A percentile compares a stretch with the other conserved stretches of the same genome.
Evolutionary conservation across 495 filamentous ascomycete genomes (phyloP).

Genomic region (Parathielavia appendiculata): DNA sequence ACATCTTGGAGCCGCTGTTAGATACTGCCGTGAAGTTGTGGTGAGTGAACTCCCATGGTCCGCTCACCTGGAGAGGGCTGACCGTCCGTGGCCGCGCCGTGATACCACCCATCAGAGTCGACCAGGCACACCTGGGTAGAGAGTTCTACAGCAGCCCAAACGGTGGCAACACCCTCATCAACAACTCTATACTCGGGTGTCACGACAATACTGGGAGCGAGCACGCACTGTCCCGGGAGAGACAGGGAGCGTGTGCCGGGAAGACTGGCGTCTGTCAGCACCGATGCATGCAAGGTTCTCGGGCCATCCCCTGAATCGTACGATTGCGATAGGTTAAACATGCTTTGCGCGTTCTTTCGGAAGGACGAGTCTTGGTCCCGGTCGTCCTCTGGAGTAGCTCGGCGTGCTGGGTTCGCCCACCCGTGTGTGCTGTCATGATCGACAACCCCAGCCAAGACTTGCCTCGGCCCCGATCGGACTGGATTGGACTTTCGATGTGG

Average conservation of each 20-base stretch:
- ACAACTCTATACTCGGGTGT: constrained; percentile 51
- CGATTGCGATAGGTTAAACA: constrained; percentile 15
- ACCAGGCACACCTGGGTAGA: constrained; percentile 34
- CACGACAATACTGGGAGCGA: constrained; percentile 40
- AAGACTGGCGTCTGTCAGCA: background rate
- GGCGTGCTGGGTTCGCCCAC: background rate
- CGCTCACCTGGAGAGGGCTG: constrained; percentile 15
- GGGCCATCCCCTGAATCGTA: constrained; percentile 9
- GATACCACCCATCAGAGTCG: background rate
- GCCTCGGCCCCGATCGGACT: background rate
- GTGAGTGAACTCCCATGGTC: background rate
- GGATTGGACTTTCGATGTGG: background rate
- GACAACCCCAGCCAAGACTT: background rate
- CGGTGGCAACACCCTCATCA: constrained; percentile 25
- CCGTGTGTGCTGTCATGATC: background rate
- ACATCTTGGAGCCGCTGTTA: constrained; percentile 17
- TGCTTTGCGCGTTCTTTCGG: constrained; percentile 17
- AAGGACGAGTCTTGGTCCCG: background rate
- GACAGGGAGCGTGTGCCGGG: background rate
- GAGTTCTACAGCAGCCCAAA: constrained; percentile 49
- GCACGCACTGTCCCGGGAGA: constrained; percentile 28
- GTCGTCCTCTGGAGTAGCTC: background rate
- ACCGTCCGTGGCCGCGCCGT: background rate
- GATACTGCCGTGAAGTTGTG: background rate
- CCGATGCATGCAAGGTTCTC: constrained; percentile 1